Base-by-base conservation (phyloP, 805 yeast species). In the Saccharomycopsis fodiens region DNA sequence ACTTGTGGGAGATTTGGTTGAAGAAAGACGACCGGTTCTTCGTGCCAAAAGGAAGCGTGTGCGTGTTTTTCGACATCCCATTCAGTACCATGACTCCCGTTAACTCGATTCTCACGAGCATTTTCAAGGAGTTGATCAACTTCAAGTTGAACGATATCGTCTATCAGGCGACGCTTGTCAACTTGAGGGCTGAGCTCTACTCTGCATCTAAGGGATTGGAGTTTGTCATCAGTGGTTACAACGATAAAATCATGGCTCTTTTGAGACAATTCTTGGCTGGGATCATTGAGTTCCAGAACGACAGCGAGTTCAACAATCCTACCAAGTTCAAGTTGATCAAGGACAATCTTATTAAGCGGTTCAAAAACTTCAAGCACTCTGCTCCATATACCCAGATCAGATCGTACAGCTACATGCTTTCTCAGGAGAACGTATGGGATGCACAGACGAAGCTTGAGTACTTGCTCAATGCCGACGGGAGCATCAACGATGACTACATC, bases 21-120 rank as follows among this genome's bases (percentile, higher is more conserved):
- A 91, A 91, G 60, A 82, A 82, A 55, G 96, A 91, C 65, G 96
- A 91, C 54, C 78, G 81, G 42, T 85, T 91, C 59, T 78, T 83
- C 69, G 84, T 85, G 15, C 98, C 97, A 41, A 85, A 89, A 64
- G 93, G 93, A 1, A 69, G 76, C 41, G 75, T 88, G 25, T 74
- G 76, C 34, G 59, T 86, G 44, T 68, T 74, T 35, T 70, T 91
- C 52, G 80, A 79, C 51, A 64, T 78, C 35, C 94, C 95, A 1
- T 68, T 73, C 10, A 69, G 83, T 0, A 73, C 73, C 41, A 64
- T 74, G 1, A 75, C 82, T n/a, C 78, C 86, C 2, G 62, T 71
- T 23, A 70, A 76, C 41, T 67, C 78, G 2, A 74, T 83, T 35
- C 64, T 74, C 51, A 70, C 89, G 1, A 68, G 78, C 1, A 59